A percentile compares a stretch with the other conserved stretches of the same genome.
Conservation (phyloP, 2,329 filamentous ascomycete species). For the Colletotrichum sublineola region DNA sequence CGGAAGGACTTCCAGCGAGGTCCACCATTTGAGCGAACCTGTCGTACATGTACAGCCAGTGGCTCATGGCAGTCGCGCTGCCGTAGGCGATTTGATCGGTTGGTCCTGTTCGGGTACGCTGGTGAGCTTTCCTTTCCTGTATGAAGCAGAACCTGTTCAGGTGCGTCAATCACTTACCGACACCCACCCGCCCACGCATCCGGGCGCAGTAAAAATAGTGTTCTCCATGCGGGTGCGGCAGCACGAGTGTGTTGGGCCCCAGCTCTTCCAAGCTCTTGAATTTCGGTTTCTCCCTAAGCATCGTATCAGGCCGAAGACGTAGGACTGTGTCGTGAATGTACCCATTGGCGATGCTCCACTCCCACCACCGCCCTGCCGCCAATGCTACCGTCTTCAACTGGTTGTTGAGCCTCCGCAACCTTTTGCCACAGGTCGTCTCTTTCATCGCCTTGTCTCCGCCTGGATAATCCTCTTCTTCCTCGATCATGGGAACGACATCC, state of each 20-base stretch:
- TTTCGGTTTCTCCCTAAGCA: constrained; percentile 23
- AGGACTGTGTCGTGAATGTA: constrained; percentile 37
- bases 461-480: constrained; percentile 34
- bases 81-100: constrained; percentile 43
- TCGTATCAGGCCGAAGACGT: constrained; percentile 40
- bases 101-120: constrained; percentile 11
- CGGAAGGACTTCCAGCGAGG: constrained; percentile 32
- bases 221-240: constrained; percentile 39
- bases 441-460: constrained; percentile 28
- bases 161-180: constrained; percentile 43
- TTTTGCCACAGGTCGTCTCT: constrained; percentile 26
- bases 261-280: constrained; percentile 38
- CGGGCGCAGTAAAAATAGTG: constrained; percentile 42
- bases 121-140: constrained; percentile 3
- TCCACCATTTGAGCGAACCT: constrained; percentile 39
- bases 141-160: not conserved
- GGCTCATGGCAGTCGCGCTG: constrained; percentile 38
- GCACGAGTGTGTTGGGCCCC: constrained; percentile 29
- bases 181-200: constrained; percentile 37
- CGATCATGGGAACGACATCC: constrained; percentile 1
- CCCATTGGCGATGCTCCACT: constrained; percentile 36
- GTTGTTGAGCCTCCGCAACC: constrained; percentile 35
- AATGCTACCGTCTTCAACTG: constrained; percentile 31
- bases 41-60: constrained; percentile 42
- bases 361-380: constrained; percentile 39